Evolutionary conservation across 352 stramenopile genomes (phyloP).

Genomic region (Globisporangium camurandrum): DNA sequence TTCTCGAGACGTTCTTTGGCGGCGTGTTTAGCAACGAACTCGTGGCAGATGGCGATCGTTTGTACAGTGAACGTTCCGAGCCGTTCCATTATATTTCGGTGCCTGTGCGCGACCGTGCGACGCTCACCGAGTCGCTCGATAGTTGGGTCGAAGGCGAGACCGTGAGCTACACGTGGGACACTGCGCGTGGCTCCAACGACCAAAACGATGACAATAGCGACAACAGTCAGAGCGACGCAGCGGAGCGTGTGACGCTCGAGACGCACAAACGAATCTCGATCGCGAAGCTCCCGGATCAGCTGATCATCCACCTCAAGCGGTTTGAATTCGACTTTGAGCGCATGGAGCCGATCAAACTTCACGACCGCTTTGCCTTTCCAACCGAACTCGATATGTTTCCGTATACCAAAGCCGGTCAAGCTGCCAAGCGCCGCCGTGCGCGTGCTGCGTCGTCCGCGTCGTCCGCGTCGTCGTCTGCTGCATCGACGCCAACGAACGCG

Average conservation of each 20-base stretch:
- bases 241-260: conserved; percentile 82
- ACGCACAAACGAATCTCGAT: conserved; percentile 90
- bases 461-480: not conserved
- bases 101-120: conserved; percentile 82
- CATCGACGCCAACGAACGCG: not conserved
- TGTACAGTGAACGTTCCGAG: conserved; percentile 87
- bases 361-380: conserved; percentile 92
- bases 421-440: conserved; percentile 35
- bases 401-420: conserved; percentile 85
- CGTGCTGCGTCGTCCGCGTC: conserved; percentile 16
- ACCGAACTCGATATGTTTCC: conserved; percentile 84
- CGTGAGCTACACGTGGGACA: conserved; percentile 88
- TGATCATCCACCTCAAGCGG: conserved; percentile 93
- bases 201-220: conserved; percentile 19
- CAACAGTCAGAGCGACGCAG: conserved; percentile 14
- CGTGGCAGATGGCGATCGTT: conserved; percentile 71
- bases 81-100: conserved; percentile 90
- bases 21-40: conserved; percentile 91
- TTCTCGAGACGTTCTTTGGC: conserved; percentile 84
- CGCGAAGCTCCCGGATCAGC: conserved; percentile 75
- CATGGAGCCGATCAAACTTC: conserved; percentile 92
- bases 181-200: not conserved
- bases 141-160: conserved; percentile 87
- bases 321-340: conserved; percentile 95
- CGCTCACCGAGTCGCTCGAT: conserved; percentile 78